phyloP scores from a whole-genome alignment of 2,329 filamentous ascomycete genomes.

The Tolypocladium guangdongense region DNA sequence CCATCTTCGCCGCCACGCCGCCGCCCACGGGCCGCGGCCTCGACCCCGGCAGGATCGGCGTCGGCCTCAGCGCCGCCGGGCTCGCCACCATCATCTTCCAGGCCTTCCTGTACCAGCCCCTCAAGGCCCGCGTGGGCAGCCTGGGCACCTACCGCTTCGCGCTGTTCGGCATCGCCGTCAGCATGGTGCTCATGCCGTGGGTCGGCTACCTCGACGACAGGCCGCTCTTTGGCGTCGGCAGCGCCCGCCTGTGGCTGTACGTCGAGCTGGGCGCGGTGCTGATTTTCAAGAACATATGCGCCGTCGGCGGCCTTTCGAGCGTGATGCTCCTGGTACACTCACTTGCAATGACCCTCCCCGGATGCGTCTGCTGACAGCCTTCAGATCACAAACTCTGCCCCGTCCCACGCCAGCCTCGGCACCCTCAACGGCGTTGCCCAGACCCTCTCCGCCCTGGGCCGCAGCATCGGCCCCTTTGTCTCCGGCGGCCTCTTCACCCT shows the following conservation, averaged over 20 bases:
- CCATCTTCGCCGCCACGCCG: conserved; percentile 73
- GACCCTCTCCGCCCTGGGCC: conserved; percentile 80
- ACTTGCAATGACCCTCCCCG: background rate
- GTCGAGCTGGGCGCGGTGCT: conserved; percentile 70
- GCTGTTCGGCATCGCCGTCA: conserved; percentile 67
- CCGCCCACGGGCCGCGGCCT: conserved; percentile 69
- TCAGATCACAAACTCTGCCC: conserved; percentile 90
- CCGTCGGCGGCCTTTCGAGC: conserved; percentile 81
- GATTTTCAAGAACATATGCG: conserved; percentile 79
- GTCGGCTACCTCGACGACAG: conserved; percentile 63
- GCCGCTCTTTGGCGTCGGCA: conserved; percentile 45
- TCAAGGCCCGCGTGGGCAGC: conserved; percentile 75
- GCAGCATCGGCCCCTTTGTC: conserved; percentile 78
- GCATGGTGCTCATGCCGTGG: conserved; percentile 82
- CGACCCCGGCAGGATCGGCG: conserved; percentile 68
- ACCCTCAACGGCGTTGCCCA: conserved; percentile 90
- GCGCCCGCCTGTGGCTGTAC: conserved; percentile 62
- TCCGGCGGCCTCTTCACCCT: conserved; percentile 80
- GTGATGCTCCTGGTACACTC: conserved; percentile 67
- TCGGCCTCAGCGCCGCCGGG: conserved; percentile 77
- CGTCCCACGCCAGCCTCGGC: conserved; percentile 74
- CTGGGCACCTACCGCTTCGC: conserved; percentile 72
- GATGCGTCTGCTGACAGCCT: background rate
- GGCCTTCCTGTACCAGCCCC: conserved; percentile 66
- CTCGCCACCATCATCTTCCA: conserved; percentile 84